A percentile compares a stretch with the other conserved stretches of the same genome.
Conservation (phyloP, 306 rosid genomes). For the Inga laurina region DNA sequence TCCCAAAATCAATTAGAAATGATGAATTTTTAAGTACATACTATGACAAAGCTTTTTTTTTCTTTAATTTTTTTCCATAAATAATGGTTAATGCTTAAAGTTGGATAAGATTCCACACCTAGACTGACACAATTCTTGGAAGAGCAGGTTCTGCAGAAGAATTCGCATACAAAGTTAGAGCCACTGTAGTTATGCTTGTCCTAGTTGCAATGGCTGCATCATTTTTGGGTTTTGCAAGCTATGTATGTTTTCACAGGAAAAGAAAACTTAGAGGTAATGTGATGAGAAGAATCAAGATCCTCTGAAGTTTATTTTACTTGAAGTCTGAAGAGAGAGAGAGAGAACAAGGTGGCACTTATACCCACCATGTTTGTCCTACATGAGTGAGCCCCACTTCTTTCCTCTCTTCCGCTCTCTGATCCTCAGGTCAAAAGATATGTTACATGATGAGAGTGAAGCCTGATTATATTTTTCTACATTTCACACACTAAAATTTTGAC, state of each 20-base stretch:
- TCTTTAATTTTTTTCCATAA: background rate
- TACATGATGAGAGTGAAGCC: background rate
- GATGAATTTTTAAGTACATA: background rate
- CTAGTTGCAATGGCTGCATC: constrained; percentile 21
- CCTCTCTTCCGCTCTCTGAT: background rate
- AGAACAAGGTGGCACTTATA: background rate
- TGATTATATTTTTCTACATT: background rate
- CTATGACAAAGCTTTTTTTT: background rate
- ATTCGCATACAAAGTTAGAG: background rate
- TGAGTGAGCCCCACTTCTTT: background rate
- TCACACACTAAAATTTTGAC: background rate
- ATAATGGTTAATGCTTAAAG: background rate
- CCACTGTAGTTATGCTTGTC: background rate
- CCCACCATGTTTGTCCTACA: background rate
- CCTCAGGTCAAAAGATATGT: background rate
- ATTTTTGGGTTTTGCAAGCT: constrained; percentile 20
- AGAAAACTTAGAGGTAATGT: constrained; percentile 4
- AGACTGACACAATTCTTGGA: background rate
- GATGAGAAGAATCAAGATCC: background rate
- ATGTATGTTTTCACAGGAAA: background rate
- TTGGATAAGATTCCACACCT: background rate
- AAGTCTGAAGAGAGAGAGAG: background rate
- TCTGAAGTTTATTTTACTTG: background rate
- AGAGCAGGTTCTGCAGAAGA: background rate
- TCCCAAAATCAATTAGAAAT: background rate